These are phyloP conservation scores for Taphrina deformans DNA, from an alignment of 1,139 yeast genomes.

Conservation along the genomic window DNA sequence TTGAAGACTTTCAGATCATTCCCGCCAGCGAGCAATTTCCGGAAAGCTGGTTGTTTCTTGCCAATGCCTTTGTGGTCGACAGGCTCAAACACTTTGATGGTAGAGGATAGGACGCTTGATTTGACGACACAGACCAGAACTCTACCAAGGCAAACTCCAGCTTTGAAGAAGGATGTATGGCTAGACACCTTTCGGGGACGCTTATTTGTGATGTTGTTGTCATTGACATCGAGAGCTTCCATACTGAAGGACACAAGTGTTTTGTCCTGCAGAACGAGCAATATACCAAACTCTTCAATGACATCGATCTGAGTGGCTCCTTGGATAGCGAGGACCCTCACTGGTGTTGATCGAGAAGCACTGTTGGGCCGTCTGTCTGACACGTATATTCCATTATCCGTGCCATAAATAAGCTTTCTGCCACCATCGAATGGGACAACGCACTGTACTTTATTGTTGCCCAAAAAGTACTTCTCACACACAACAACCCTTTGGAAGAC, in stretches of 20 bases:
- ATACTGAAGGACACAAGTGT: constrained; percentile 79
- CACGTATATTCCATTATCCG: constrained; percentile 86
- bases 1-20: constrained; percentile 64
- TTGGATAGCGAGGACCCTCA: constrained; percentile 70
- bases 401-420: constrained; percentile 81
- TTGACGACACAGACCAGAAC: constrained; percentile 88
- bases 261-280: constrained; percentile 80
- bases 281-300: constrained; percentile 82
- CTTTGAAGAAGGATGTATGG: constrained; percentile 85
- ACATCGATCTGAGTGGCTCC: constrained; percentile 90
- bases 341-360: constrained; percentile 63
- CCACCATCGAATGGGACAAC: constrained; percentile 92
- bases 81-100: constrained; percentile 86
- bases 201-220: constrained; percentile 57
- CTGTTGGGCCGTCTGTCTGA: constrained; percentile 56
- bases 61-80: constrained; percentile 54
- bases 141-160: constrained; percentile 88
- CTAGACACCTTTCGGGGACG: constrained; percentile 76
- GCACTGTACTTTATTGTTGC: constrained; percentile 79
- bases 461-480: constrained; percentile 70
- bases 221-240: constrained; percentile 57
- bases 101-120: constrained; percentile 66
- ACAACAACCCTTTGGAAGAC: constrained; percentile 75
- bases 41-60: constrained; percentile 51
- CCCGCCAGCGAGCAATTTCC: constrained; percentile 53